phyloP scores from a whole-genome alignment of 1,284 basidiomycete species.

The Ustilago curta region DNA sequence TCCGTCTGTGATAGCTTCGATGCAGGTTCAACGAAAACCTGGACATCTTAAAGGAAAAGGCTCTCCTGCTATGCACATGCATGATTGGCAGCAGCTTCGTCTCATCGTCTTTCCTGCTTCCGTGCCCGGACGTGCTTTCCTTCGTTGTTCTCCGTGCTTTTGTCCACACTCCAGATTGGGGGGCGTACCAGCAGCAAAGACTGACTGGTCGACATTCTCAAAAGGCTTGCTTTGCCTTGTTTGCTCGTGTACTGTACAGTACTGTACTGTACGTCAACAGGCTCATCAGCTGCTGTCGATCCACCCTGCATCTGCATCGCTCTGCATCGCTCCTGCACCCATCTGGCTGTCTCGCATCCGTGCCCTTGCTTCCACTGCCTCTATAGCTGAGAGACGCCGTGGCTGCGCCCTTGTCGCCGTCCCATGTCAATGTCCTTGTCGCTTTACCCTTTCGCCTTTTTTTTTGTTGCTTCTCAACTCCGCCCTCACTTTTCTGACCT shows the following conservation, averaged over 20 bases:
- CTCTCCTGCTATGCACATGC: neutral
- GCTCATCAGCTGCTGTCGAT: conserved; percentile 1
- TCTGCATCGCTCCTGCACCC: conserved; percentile 1
- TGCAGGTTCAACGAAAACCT: neutral
- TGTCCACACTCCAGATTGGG: too few species aligned
- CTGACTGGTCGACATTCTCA: too few species aligned
- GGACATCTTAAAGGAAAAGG: neutral
- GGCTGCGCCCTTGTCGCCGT: neutral
- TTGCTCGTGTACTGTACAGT: neutral
- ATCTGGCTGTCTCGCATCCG: neutral
- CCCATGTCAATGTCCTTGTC: neutral
- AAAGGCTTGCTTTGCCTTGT: too few species aligned
- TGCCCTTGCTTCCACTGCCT: neutral
- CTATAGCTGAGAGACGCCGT: neutral
- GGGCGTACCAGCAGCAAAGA: too few species aligned
- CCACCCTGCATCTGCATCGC: conserved; percentile 1
- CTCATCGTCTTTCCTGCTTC: neutral
- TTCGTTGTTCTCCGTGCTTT: neutral
- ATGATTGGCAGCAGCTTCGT: neutral
- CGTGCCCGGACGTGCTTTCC: neutral
- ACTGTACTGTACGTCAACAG: too few species aligned
- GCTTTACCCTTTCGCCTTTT: neutral
- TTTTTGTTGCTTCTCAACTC: conserved; percentile 1
- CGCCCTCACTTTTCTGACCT: neutral
- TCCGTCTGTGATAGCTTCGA: neutral